These are phyloP conservation scores for Cryptococcus sp. DNA, from an alignment of 1,284 basidiomycete species.

Conservation along the genomic window DNA sequence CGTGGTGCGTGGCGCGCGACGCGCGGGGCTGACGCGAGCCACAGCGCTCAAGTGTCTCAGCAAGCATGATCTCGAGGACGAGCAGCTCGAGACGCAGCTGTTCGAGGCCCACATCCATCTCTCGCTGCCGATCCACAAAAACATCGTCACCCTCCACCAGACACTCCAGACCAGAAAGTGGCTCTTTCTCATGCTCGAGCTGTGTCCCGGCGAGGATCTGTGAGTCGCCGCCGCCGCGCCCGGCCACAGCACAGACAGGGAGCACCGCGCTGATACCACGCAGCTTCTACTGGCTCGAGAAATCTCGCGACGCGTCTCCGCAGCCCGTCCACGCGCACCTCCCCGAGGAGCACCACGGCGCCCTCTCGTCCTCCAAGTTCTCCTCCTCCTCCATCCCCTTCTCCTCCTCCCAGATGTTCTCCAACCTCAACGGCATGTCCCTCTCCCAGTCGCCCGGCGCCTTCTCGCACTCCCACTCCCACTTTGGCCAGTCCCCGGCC, in stretches of 20 bases:
- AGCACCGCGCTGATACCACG: slow-evolving; percentile 18
- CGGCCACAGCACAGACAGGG: too few species aligned
- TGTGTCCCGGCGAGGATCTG: slow-evolving; percentile 88
- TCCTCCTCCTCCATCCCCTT: slow-evolving; percentile 50
- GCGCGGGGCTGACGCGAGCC: slow-evolving; percentile 1
- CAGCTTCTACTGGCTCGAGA: slow-evolving; percentile 91
- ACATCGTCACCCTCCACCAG: slow-evolving; percentile 92
- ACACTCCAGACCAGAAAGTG: slow-evolving; percentile 77
- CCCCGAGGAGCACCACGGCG: slow-evolving; percentile 31
- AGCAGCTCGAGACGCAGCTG: slow-evolving; percentile 79
- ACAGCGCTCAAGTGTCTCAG: slow-evolving; percentile 89
- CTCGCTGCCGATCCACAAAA: slow-evolving; percentile 82
- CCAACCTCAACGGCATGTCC: slow-evolving; percentile 29
- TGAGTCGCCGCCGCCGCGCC: too few species aligned
- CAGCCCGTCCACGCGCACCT: slow-evolving; percentile 54
- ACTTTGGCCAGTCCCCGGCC: slow-evolving; percentile 33
- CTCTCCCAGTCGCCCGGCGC: slow-evolving; percentile 37
- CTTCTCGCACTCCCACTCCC: slow-evolving; percentile 25
- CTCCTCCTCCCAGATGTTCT: slow-evolving; percentile 45
- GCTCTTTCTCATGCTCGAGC: slow-evolving; percentile 79
- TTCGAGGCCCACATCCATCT: slow-evolving; percentile 95
- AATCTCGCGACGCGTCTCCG: slow-evolving; percentile 79
- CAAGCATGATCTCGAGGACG: slow-evolving; percentile 83
- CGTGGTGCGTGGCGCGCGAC: too few species aligned
- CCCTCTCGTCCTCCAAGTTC: slow-evolving; percentile 47